phyloP scores from a whole-genome alignment of 345 rosid species.

The Hibiscus tridactylites region DNA sequence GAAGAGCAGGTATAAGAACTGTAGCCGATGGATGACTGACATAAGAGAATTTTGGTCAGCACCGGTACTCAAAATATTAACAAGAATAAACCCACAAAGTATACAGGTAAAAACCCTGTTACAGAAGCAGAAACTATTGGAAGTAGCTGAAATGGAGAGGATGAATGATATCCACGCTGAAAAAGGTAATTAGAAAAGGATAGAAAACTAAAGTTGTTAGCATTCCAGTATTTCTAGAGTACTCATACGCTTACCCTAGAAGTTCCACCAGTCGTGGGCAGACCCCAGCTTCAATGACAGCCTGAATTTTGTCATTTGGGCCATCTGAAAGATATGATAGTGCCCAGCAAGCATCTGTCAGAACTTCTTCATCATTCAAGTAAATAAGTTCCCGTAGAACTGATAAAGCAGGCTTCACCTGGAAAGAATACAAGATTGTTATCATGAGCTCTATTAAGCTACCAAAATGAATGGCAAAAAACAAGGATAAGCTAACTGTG shows the following conservation, averaged over 20 bases:
- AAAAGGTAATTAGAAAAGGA: not conserved
- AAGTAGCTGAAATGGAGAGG: conserved; percentile 1
- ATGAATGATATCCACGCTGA: not conserved
- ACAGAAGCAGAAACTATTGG: conserved; percentile 6
- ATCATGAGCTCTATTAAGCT: not conserved
- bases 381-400: conserved; percentile 64
- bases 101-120: conserved; percentile 10
- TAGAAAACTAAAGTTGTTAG: not conserved
- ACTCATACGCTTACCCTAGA: conserved; percentile 44
- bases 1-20: conserved; percentile 78
- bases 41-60: conserved; percentile 20
- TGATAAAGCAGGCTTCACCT: conserved; percentile 82
- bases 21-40: conserved; percentile 72
- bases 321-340: conserved; percentile 70
- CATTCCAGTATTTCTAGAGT: not conserved
- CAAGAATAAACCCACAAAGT: conserved; percentile 3
- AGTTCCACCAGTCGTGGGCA: conserved; percentile 77
- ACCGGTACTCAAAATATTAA: conserved; percentile 4
- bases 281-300: conserved; percentile 76
- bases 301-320: conserved; percentile 83
- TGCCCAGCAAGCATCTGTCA: conserved; percentile 93
- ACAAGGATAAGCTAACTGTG: not conserved
- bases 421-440: conserved; percentile 13
- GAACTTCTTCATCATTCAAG: conserved; percentile 74
- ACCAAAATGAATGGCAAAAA: not conserved